A percentile compares a stretch with the other conserved stretches of the same genome.
These are phyloP conservation scores for Quercus tomentella DNA, from an alignment of 331 rosid species.

Conservation along the genomic window DNA sequence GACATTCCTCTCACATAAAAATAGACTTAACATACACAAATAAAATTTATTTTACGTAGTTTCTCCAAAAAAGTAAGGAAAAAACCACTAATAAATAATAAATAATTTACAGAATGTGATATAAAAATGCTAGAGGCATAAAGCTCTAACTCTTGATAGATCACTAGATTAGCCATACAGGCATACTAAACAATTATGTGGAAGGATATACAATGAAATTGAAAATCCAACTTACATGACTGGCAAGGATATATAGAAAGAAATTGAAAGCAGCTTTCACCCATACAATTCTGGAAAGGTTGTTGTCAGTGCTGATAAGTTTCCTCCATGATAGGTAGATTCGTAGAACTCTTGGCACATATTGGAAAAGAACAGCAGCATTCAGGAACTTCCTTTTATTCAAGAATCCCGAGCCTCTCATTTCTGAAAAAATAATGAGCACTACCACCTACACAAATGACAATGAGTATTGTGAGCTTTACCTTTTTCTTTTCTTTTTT, in stretches of 20 bases:
- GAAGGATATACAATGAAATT: background rate
- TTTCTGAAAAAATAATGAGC: background rate
- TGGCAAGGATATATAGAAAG: slow-evolving; percentile 31
- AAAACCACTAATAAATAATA: no score
- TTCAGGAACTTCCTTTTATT: background rate
- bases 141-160: no score
- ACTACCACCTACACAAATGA: background rate
- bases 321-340: slow-evolving; percentile 8
- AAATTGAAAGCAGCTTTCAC: slow-evolving; percentile 30
- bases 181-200: no score
- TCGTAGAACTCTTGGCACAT: slow-evolving; percentile 23
- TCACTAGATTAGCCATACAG: no score
- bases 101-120: no score
- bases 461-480: background rate
- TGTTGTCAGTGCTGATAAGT: slow-evolving; percentile 5
- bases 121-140: no score
- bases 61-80: no score
- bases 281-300: slow-evolving; percentile 4
- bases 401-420: background rate
- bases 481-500: no score
- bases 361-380: slow-evolving; percentile 10
- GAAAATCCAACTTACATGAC: slow-evolving; percentile 24
- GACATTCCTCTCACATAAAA: no score
- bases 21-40: no score
- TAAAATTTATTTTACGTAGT: no score